Base-by-base conservation (phyloP, 2,329 filamentous ascomycete genomes). In the Parascedosporium putredinis region DNA sequence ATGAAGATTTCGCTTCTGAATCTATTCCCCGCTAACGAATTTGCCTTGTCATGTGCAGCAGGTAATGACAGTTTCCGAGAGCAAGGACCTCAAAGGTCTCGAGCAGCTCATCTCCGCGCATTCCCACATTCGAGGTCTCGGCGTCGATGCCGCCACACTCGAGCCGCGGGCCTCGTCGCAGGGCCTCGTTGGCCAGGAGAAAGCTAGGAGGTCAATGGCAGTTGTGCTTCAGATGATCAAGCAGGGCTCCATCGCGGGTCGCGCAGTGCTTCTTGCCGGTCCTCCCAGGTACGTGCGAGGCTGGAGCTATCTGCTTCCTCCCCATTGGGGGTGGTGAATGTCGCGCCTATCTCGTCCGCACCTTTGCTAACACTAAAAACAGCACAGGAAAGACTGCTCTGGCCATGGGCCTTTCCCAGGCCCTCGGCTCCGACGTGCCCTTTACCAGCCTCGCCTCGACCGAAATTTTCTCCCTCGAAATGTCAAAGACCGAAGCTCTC, bases 221-320 rank as follows among this genome's bases (percentile, higher is more conserved):
- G 86, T 98, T 45, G 95, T 98, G 60, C 72, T 98, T 54, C 89
- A 95, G 73, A 98, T 98, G 93, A 94, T 95, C 60, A 96, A 95
- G 71, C 89, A 96, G 63, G 91, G 91, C 62, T 97, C 96, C 75
- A 97, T 98, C 70, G 93, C 93, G 52, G 93, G 93, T 49, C 83
- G 91, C 61, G 93, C 93, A 29, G 87, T 96, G 27, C 74, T 98
- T 59, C 95, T 98, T 60, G 91, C 93, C 45, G 93, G 93, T 0
- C 93, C 93, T 53, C 93, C 93, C 3, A 91, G 81, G 81, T 82
- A 69, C 52, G 65, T 52, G 27, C 27, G 27, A 31, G 27, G 27
- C 27, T 31, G 20, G 23, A 25, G 43, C 43, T 25, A 18, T 27
- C 16, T 44, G 14, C 10, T 18, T 12, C n/a, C 6, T 16, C 18